Evolutionary conservation across 345 rosid genomes (phyloP).

Genomic region (Sisymbrium irio): DNA sequence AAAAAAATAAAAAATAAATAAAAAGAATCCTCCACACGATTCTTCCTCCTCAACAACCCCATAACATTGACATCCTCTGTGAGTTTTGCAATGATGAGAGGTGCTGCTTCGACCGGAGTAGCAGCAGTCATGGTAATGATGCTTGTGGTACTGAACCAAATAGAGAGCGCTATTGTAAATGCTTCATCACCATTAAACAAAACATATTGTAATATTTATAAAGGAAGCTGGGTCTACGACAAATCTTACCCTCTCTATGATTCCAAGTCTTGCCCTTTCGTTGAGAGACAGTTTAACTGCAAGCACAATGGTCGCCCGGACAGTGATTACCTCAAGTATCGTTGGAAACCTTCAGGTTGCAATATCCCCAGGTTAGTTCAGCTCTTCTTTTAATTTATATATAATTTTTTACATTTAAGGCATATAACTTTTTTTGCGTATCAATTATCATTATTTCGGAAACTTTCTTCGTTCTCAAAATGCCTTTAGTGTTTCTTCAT

Average conservation of each 20-base stretch:
- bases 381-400: background rate
- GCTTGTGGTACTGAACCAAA: conserved; percentile 24
- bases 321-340: conserved; percentile 50
- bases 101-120: conserved; percentile 10
- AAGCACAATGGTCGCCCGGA: conserved; percentile 55
- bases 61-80: conserved; percentile 16
- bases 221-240: conserved; percentile 67
- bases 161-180: conserved; percentile 21
- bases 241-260: conserved; percentile 52
- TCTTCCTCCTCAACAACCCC: conserved; percentile 30
- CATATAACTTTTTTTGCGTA: background rate
- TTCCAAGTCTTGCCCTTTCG: conserved; percentile 45
- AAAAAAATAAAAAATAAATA: background rate
- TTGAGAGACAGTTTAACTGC: conserved; percentile 57
- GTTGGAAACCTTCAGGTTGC: conserved; percentile 64
- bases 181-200: conserved; percentile 13
- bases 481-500: background rate
- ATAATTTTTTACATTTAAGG: background rate
- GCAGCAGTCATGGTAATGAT: conserved; percentile 22
- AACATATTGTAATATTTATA: conserved; percentile 32
- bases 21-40: conserved; percentile 9
- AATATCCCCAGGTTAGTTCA: conserved; percentile 47
- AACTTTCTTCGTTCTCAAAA: background rate
- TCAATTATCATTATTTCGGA: background rate
- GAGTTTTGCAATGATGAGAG: conserved; percentile 34